Percentiles rank a stretch among this genome's conserved stretches.
Evolutionary conservation across 106 monocot species (phyloP).

Genomic region (Dendrobium nobile): DNA sequence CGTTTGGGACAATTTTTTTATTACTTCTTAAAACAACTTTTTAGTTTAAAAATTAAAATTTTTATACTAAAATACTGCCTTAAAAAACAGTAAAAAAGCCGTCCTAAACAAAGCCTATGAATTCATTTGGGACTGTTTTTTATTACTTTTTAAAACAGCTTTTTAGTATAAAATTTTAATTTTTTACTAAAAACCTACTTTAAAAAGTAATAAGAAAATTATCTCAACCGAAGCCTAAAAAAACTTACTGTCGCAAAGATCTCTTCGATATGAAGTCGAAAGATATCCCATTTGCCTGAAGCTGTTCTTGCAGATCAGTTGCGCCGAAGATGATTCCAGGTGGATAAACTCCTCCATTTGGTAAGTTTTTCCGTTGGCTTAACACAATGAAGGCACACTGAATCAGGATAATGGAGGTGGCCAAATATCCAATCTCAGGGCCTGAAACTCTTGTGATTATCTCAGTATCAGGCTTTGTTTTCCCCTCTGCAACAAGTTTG

Average conservation of each 20-base stretch:
- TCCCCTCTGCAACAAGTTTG: slow-evolving; percentile 21
- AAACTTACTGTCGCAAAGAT: slow-evolving; percentile 1
- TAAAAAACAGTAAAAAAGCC: too few species aligned
- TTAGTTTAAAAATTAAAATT: too few species aligned
- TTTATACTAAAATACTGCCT: too few species aligned
- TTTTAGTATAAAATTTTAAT: too few species aligned
- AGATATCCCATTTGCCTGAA: slow-evolving; percentile 80
- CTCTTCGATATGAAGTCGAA: slow-evolving; percentile 73
- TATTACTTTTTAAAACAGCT: too few species aligned
- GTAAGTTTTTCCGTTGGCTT: slow-evolving; percentile 48
- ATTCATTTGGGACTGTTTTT: too few species aligned
- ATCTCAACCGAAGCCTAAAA: too few species aligned
- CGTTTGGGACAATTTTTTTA: too few species aligned
- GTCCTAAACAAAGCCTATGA: too few species aligned
- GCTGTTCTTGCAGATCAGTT: slow-evolving; percentile 57
- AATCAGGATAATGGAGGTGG: slow-evolving; percentile 76
- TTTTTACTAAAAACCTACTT: too few species aligned
- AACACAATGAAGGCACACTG: slow-evolving; percentile 78
- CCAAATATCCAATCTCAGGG: slow-evolving; percentile 75
- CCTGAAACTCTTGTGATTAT: slow-evolving; percentile 82
- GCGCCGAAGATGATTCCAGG: slow-evolving; percentile 82
- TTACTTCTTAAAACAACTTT: too few species aligned
- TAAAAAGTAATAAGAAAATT: too few species aligned
- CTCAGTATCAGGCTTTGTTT: slow-evolving; percentile 64
- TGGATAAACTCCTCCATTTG: slow-evolving; percentile 69